Evolutionary conservation across 2,329 filamentous ascomycete genomes (phyloP).

Genomic region (Pyrenochaeta sp.): DNA sequence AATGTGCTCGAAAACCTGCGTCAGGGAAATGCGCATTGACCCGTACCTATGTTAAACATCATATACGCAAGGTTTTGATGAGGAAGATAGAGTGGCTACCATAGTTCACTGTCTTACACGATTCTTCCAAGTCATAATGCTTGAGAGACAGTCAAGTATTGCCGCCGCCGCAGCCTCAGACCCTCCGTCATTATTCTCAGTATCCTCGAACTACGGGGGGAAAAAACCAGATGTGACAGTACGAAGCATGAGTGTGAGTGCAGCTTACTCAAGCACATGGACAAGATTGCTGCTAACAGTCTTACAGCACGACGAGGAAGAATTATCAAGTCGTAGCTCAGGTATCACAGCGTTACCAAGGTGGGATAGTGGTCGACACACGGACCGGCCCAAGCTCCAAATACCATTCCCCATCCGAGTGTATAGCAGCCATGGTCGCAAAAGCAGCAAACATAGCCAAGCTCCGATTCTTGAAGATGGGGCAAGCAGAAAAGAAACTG

Average conservation of each 20-base stretch:
- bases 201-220: constrained; percentile 15
- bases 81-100: constrained; percentile 7
- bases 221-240: constrained; percentile 4
- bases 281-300: not conserved
- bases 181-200: constrained; percentile 16
- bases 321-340: constrained; percentile 13
- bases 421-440: constrained; percentile 9
- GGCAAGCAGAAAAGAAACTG: not conserved
- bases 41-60: constrained; percentile 6
- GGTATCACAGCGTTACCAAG: constrained; percentile 21
- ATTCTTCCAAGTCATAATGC: constrained; percentile 13
- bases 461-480: constrained; percentile 16
- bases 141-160: constrained; percentile 10
- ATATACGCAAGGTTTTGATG: constrained; percentile 9
- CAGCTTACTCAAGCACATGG: not conserved
- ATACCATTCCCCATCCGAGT: constrained; percentile 5
- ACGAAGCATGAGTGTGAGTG: constrained; percentile 12
- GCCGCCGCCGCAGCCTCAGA: not conserved
- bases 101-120: constrained; percentile 6
- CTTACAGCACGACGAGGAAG: constrained; percentile 9
- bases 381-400: constrained; percentile 4
- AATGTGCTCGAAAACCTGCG: constrained; percentile 1
- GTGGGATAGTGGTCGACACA: constrained; percentile 13
- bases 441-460: constrained; percentile 8
- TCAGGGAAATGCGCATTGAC: constrained; percentile 11